Evolutionary conservation across 768 basidiomycete genomes (phyloP).

Genomic region (Candolleomyces aberdarensis): DNA sequence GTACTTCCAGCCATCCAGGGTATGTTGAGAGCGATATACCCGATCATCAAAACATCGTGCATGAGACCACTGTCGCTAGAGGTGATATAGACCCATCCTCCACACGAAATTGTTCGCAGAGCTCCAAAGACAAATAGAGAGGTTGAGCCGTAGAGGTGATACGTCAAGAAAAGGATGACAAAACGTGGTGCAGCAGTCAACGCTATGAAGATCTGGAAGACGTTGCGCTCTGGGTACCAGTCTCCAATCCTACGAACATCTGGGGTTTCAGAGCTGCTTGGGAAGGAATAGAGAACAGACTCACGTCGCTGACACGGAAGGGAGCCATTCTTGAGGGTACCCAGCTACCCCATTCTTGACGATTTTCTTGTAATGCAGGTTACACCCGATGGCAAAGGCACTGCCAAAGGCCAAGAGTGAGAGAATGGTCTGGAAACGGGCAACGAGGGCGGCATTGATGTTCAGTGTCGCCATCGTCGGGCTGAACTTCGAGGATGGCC

Average conservation of each 20-base stretch:
- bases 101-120: constrained; percentile 75
- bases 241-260: constrained; percentile 67
- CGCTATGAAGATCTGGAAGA: constrained; percentile 88
- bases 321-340: constrained; percentile 89
- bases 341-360: constrained; percentile 82
- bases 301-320: constrained; percentile 83
- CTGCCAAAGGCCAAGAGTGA: constrained; percentile 61
- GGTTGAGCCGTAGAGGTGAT: constrained; percentile 48
- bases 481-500: background rate
- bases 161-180: constrained; percentile 59
- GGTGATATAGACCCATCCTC: constrained; percentile 92
- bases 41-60: constrained; percentile 87
- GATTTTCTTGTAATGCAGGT: constrained; percentile 78
- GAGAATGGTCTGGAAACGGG: constrained; percentile 62
- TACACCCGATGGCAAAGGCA: constrained; percentile 62
- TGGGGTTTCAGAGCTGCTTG: background rate
- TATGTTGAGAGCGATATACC: constrained; percentile 78
- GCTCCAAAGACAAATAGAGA: constrained; percentile 58
- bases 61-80: constrained; percentile 78
- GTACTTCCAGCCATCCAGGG: constrained; percentile 88
- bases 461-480: constrained; percentile 8
- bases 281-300: constrained; percentile 20
- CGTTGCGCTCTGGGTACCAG: constrained; percentile 82
- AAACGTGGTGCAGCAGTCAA: constrained; percentile 82
- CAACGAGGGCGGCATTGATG: constrained; percentile 53